phyloP scores from a whole-genome alignment of 2,329 filamentous ascomycete species.

The Arthrobotrys conoides region DNA sequence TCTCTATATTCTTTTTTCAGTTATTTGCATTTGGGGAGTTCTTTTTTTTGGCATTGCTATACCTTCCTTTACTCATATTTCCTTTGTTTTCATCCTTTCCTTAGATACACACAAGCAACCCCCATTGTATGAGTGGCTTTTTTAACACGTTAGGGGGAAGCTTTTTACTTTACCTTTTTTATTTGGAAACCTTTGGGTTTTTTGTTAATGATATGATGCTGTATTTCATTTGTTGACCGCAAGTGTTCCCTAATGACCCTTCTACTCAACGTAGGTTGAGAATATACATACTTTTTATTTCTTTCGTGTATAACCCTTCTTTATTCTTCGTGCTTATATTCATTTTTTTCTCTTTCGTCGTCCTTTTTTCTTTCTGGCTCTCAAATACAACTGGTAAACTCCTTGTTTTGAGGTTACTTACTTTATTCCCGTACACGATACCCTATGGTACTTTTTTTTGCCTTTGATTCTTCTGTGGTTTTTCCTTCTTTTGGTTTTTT shows the following conservation, averaged over 20 bases:
- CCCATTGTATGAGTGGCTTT: conserved; percentile 23
- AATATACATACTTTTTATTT: conserved; percentile 32
- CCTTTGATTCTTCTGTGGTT: conserved; percentile 3
- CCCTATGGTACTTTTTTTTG: conserved; percentile 50
- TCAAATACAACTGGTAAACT: conserved; percentile 21
- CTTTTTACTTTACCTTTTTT: conserved; percentile 28
- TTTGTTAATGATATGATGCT: conserved; percentile 44
- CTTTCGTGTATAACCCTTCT: conserved; percentile 31
- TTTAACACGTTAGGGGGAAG: conserved; percentile 20
- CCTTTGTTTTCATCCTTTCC: conserved; percentile 15
- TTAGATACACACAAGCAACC: conserved; percentile 34
- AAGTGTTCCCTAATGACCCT: conserved; percentile 33
- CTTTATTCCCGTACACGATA: conserved; percentile 58
- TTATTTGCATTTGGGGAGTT: conserved; percentile 48
- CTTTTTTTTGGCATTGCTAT: conserved; percentile 33
- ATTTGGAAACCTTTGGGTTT: conserved; percentile 9
- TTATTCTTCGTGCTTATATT: conserved; percentile 29
- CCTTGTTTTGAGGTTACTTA: conserved; percentile 33
- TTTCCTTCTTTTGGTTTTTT: neutral
- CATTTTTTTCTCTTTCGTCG: no score
- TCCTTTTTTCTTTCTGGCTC: conserved; percentile 15
- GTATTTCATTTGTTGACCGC: conserved; percentile 9
- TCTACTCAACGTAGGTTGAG: conserved; percentile 28
- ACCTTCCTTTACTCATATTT: conserved; percentile 28
- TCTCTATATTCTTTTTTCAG: conserved; percentile 16